These are phyloP conservation scores for Neurospora hispaniola DNA, from an alignment of 495 filamentous ascomycete species.

Conservation along the genomic window DNA sequence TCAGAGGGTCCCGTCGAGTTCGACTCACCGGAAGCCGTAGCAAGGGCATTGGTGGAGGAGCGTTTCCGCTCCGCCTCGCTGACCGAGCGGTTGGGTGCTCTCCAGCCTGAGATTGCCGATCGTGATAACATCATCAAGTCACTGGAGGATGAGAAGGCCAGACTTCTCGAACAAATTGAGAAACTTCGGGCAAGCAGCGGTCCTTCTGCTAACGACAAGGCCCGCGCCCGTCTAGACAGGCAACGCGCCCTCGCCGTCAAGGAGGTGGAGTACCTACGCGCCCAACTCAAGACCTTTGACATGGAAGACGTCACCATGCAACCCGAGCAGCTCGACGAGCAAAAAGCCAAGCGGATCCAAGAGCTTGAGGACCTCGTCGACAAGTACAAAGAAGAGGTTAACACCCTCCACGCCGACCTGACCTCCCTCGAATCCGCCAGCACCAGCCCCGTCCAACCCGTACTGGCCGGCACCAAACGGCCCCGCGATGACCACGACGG, in stretches of 20 bases:
- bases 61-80: constrained; percentile 67
- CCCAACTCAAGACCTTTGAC: constrained; percentile 85
- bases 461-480: constrained; percentile 43
- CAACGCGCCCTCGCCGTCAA: constrained; percentile 77
- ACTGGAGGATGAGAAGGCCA: constrained; percentile 57
- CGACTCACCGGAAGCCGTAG: constrained; percentile 79
- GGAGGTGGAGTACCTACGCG: constrained; percentile 87
- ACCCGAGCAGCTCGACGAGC: constrained; percentile 62
- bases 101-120: constrained; percentile 69
- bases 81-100: constrained; percentile 61
- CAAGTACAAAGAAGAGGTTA: constrained; percentile 75
- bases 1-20: constrained; percentile 54
- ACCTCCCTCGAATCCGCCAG: constrained; percentile 43
- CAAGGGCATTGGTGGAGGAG: constrained; percentile 70
- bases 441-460: constrained; percentile 16
- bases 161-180: constrained; percentile 56
- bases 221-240: constrained; percentile 61
- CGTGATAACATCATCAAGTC: constrained; percentile 67
- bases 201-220: constrained; percentile 43
- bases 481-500: constrained; percentile 42
- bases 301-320: constrained; percentile 81
- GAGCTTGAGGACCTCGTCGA: constrained; percentile 81
- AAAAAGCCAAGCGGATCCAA: constrained; percentile 63
- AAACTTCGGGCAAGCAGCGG: constrained; percentile 43
- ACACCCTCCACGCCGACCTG: constrained; percentile 60